Conservation (phyloP, 1,284 basidiomycete genomes). For the Pholiota adiposa region DNA sequence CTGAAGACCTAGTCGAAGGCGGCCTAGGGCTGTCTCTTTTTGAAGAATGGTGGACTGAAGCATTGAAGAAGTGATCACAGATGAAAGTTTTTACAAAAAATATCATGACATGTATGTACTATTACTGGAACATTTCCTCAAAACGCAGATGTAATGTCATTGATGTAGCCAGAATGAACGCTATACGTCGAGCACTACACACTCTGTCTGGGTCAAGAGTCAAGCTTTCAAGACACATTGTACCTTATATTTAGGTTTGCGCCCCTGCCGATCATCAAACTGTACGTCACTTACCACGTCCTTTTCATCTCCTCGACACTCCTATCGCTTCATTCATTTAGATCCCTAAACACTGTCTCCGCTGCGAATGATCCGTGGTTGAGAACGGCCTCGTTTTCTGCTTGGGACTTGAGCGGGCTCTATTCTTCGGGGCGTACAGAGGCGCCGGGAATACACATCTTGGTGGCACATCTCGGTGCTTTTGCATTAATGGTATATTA, state of each 20-base stretch:
- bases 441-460: neutral
- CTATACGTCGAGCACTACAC: too few species aligned
- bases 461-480: neutral
- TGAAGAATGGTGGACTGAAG: conserved; percentile 73
- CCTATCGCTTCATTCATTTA: conserved; percentile 1
- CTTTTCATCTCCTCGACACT: neutral
- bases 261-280: neutral
- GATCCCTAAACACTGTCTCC: neutral
- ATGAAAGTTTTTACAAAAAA: neutral
- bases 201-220: too few species aligned
- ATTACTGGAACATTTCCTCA: neutral
- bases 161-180: neutral
- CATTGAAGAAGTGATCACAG: conserved; percentile 13
- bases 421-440: neutral
- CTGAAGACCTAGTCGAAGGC: conserved; percentile 62
- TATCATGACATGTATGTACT: neutral
- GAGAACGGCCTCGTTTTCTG: neutral
- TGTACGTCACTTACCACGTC: neutral
- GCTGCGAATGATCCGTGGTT: conserved; percentile 1
- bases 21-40: conserved; percentile 67
- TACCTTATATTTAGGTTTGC: neutral
- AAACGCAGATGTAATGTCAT: neutral
- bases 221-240: too few species aligned
- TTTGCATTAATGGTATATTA: neutral
- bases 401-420: neutral